Conservation (phyloP, 345 rosid species). For the Mercurialis annua region DNA sequence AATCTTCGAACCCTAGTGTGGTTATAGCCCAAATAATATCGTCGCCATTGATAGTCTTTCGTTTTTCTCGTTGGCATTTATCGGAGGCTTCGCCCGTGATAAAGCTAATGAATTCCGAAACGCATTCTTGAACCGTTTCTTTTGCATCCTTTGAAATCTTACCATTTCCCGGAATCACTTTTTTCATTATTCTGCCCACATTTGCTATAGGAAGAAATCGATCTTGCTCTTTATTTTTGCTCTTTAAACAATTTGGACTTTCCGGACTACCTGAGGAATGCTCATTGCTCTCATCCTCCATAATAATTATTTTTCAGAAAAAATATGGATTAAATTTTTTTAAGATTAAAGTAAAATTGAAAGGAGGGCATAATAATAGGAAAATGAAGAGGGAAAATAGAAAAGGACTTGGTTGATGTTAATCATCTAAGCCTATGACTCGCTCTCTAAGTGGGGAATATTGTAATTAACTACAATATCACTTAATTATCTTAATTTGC, state of each 20-base stretch:
- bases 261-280: constrained; percentile 38
- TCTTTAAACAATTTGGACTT: constrained; percentile 46
- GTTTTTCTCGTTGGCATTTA: constrained; percentile 22
- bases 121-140: constrained; percentile 19
- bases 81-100: constrained; percentile 20
- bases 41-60: constrained; percentile 20
- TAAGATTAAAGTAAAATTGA: constrained; percentile 26
- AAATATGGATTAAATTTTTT: constrained; percentile 15
- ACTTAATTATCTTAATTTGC: too few relatives aligned
- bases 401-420: constrained; percentile 23
- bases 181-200: constrained; percentile 23
- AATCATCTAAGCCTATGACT: constrained; percentile 27
- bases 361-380: constrained; percentile 42
- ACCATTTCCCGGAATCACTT: constrained; percentile 16
- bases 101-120: constrained; percentile 24
- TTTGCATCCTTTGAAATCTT: constrained; percentile 24
- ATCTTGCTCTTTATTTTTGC: constrained; percentile 23
- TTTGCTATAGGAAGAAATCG: constrained; percentile 22
- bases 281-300: constrained; percentile 60
- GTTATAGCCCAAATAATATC: constrained; percentile 24
- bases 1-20: constrained; percentile 23
- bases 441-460: constrained; percentile 22
- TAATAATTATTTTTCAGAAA: constrained; percentile 16
- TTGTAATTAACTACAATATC: too few relatives aligned
- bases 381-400: constrained; percentile 25